Evolutionary conservation across 83 land plant species (phyloP).

Genomic region (Thuja plicata): DNA sequence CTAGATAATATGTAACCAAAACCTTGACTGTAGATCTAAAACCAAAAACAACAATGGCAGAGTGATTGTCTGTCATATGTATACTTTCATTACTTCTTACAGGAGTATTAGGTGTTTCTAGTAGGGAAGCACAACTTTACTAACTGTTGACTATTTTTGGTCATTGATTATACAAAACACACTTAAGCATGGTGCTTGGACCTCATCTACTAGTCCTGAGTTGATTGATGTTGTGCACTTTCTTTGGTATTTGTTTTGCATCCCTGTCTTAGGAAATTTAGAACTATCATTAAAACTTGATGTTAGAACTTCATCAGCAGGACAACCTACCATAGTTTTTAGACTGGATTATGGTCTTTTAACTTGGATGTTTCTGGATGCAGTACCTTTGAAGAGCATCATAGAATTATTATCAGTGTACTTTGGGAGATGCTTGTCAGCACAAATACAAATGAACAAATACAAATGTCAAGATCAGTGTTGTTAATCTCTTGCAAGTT

Average conservation of each 20-base stretch:
- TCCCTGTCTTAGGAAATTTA: not conserved
- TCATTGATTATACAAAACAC: conserved; percentile 61
- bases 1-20: not conserved
- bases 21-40: conserved; percentile 50
- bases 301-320: not conserved
- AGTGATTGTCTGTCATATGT: conserved; percentile 69
- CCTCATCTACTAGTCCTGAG: conserved; percentile 44
- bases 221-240: conserved; percentile 84
- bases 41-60: conserved; percentile 68
- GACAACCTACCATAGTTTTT: not conserved
- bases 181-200: conserved; percentile 46
- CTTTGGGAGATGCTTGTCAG: conserved; percentile 96
- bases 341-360: not conserved
- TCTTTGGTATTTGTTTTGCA: conserved; percentile 64
- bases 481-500: conserved; percentile 77
- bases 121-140: conserved; percentile 57
- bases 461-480: conserved; percentile 69
- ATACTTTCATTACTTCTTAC: conserved; percentile 84
- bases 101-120: conserved; percentile 79
- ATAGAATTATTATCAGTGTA: conserved; percentile 71
- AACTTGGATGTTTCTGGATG: conserved; percentile 20
- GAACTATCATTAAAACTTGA: not conserved
- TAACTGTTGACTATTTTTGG: conserved; percentile 58
- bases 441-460: conserved; percentile 60
- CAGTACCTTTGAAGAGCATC: conserved; percentile 90